Evolutionary conservation across 768 basidiomycete genomes (phyloP).

Genomic region (Strobilomyces echinocephalus): DNA sequence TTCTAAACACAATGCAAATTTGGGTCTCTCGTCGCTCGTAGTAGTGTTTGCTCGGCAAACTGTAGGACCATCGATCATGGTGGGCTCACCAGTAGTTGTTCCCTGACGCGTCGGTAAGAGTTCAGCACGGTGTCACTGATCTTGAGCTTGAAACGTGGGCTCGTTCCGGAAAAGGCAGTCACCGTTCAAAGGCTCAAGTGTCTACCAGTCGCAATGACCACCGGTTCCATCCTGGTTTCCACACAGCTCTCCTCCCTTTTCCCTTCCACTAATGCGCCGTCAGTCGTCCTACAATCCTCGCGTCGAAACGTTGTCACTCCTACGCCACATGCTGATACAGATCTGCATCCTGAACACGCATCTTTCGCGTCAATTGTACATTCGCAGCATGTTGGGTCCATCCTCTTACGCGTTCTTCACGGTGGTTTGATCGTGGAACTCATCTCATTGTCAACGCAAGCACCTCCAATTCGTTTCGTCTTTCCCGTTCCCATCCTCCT

Average conservation of each 20-base stretch:
- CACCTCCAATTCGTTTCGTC: conserved; percentile 68
- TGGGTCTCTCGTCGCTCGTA: neutral
- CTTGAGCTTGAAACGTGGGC: neutral
- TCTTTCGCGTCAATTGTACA: conserved; percentile 55
- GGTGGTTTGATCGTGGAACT: conserved; percentile 72
- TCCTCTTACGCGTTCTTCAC: conserved; percentile 72
- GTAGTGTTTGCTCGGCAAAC: neutral
- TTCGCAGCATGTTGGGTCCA: conserved; percentile 53
- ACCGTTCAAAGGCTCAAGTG: neutral
- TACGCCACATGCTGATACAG: conserved; percentile 33
- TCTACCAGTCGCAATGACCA: conserved; percentile 22
- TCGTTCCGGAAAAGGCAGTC: conserved; percentile 22
- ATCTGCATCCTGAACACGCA: conserved; percentile 68
- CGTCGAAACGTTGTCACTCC: conserved; percentile 51
- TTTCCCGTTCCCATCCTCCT: conserved; percentile 68
- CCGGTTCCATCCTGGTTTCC: conserved; percentile 41
- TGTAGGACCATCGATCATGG: neutral
- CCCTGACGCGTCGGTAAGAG: too few relatives aligned
- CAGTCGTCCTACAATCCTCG: conserved; percentile 54
- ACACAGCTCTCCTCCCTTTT: conserved; percentile 64
- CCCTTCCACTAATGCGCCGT: conserved; percentile 45
- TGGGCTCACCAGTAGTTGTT: too few relatives aligned
- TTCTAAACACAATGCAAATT: neutral
- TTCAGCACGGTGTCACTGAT: too few relatives aligned
- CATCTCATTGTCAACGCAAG: conserved; percentile 60